Base-by-base conservation (phyloP, 345 rosid species). In the rapeseed (Brassica napus) region DNA sequence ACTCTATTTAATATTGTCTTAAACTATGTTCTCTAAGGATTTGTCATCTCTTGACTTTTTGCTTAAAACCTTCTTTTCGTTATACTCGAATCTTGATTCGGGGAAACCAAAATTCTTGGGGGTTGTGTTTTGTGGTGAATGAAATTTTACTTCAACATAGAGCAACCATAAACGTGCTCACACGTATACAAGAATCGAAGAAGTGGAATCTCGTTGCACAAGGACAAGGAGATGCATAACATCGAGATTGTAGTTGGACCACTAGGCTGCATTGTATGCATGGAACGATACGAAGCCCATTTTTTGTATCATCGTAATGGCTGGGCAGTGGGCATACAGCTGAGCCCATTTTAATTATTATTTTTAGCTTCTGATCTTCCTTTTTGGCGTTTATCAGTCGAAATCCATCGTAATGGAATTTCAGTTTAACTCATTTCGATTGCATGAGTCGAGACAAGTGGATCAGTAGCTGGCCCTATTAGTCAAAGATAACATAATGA, bases 231-330 rank as follows among this genome's bases (percentile, higher is more conserved):
- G 61, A 72, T 78, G 82, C 54, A 64, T 30, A 78, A 72, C 77
- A 72, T 78, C 77, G 71, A 78, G 71, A 72, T n/a, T 72, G 77
- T 78, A 78, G 72, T 65, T 65, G 77, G 72, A 72, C 81, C 76
- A 71, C 81, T 64, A 35, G 71, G 81, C 71, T 77, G 81, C 72
- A 70, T 35, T 70, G 81, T 71, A 77, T 10, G 52, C n/a, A 44
- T 44, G 52, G 14, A 47, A 47, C 49, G 49, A 42, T 42, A 2
- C 3, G 11, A 42, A 42, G 12, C 12, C 52, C 52, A 42, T 11
- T 3, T 42, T 42, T 11, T 9, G 31, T 28, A 28, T 28, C 31
- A 28, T 28, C 31, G 0, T 52, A 24, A 31, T 68, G 69, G 37
- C 35, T n/a, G n/a, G n/a, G n/a, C n/a, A n/a, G n/a, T n/a, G n/a